Percentiles rank a stretch among this genome's conserved stretches.
Conservation (phyloP, 805 yeast genomes). For the Schizosaccharomyces cryophilus region DNA sequence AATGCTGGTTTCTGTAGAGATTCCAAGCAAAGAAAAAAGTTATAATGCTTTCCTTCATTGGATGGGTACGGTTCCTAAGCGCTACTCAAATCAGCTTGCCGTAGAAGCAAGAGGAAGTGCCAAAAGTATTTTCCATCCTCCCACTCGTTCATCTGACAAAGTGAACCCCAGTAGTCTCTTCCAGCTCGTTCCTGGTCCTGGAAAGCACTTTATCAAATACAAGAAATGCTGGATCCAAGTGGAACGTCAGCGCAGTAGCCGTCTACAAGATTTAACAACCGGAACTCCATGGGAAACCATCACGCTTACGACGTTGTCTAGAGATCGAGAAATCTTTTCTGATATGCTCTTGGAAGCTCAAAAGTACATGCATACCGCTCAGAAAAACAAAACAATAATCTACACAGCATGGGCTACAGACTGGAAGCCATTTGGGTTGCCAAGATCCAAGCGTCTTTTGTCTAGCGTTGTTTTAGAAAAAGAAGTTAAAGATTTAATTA, state of each 20-base stretch:
- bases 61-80: constrained; percentile 27
- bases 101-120: constrained; percentile 37
- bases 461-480: constrained; percentile 69
- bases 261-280: constrained; percentile 63
- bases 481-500: constrained; percentile 40
- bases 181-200: constrained; percentile 90
- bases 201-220: constrained; percentile 68
- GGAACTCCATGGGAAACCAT: constrained; percentile 94
- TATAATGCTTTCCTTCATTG: constrained; percentile 88
- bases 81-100: constrained; percentile 38
- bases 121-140: not conserved
- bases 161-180: constrained; percentile 75
- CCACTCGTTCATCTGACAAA: constrained; percentile 25
- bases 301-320: constrained; percentile 68
- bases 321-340: constrained; percentile 48
- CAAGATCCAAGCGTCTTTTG: constrained; percentile 60
- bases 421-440: constrained; percentile 95
- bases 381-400: constrained; percentile 46
- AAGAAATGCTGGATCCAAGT: constrained; percentile 73
- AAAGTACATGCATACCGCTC: constrained; percentile 46
- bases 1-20: constrained; percentile 72
- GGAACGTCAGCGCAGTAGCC: constrained; percentile 71
- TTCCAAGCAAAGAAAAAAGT: constrained; percentile 78
- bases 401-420: constrained; percentile 95
- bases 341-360: constrained; percentile 67